phyloP scores from a whole-genome alignment of 2,329 filamentous ascomycete genomes.

The Monilinia laxa region DNA sequence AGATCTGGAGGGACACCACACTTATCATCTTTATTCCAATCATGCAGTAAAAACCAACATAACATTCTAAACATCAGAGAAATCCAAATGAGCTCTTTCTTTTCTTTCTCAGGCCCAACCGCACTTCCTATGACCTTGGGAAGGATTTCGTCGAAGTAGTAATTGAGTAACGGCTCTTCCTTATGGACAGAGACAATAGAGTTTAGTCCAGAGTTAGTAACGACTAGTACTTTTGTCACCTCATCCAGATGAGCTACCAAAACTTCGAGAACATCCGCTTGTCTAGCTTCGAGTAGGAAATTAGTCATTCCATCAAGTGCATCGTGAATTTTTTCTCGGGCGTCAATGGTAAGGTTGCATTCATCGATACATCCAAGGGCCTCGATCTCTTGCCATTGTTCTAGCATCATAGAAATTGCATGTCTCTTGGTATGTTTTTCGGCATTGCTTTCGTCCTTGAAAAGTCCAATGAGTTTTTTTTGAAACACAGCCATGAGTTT shows the following conservation, averaged over 20 bases:
- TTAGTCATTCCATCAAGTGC: conserved; percentile 32
- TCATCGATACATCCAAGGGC: conserved; percentile 30
- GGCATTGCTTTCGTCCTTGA: conserved; percentile 21
- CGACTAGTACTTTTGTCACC: conserved; percentile 48
- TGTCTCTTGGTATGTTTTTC: not conserved
- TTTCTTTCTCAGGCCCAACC: conserved; percentile 35
- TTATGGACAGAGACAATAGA: conserved; percentile 47
- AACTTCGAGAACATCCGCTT: conserved; percentile 33
- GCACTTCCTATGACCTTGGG: conserved; percentile 42
- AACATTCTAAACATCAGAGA: conserved; percentile 57
- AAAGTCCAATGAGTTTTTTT: conserved; percentile 28
- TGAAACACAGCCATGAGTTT: conserved; percentile 38
- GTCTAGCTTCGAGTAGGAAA: conserved; percentile 30
- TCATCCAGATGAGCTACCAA: conserved; percentile 35
- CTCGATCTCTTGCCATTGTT: conserved; percentile 30
- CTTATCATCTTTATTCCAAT: conserved; percentile 55
- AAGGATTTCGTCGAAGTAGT: conserved; percentile 52
- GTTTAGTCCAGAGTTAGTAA: conserved; percentile 42
- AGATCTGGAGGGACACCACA: conserved; percentile 55
- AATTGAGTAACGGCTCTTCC: conserved; percentile 51
- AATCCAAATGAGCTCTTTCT: conserved; percentile 50
- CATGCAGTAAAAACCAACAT: conserved; percentile 57
- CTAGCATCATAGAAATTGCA: conserved; percentile 26
- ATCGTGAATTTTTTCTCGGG: conserved; percentile 36
- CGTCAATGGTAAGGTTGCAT: conserved; percentile 30